These are phyloP conservation scores for Kwoniella dendrophila DNA, from an alignment of 768 basidiomycete species.

Conservation along the genomic window DNA sequence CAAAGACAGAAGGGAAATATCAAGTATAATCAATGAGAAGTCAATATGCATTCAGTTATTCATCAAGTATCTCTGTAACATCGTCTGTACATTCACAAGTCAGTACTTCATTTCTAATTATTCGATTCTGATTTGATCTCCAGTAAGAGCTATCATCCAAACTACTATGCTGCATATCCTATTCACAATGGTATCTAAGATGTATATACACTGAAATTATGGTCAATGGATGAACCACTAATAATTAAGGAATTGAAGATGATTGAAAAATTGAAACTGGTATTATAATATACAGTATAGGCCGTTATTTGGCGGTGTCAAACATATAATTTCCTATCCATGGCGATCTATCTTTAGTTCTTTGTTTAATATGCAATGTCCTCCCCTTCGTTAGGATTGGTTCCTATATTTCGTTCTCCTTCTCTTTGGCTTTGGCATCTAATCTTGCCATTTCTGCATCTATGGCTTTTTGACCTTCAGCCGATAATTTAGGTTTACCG, in stretches of 20 bases:
- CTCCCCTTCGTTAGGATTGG: neutral
- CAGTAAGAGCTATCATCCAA: neutral
- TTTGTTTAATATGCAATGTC: neutral
- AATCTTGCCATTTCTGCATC: slow-evolving; percentile 64
- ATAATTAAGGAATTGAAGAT: neutral
- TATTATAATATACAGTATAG: neutral
- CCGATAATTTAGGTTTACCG: slow-evolving; percentile 71
- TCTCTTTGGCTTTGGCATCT: slow-evolving; percentile 5
- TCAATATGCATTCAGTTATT: too few species aligned
- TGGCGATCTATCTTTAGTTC: neutral
- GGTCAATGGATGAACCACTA: neutral
- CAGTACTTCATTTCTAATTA: neutral
- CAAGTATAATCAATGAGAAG: neutral
- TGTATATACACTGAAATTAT: neutral
- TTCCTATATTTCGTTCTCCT: neutral
- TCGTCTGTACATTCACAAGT: too few species aligned
- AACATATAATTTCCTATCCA: neutral
- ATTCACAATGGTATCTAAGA: slow-evolving; percentile 10
- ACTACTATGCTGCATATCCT: slow-evolving; percentile 15
- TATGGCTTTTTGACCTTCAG: slow-evolving; percentile 69
- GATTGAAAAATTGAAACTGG: neutral
- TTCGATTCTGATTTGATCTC: neutral
- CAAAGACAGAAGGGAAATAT: neutral
- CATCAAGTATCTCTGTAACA: too few species aligned
- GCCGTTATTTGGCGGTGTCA: neutral